A percentile compares a stretch with the other conserved stretches of the same genome.
Evolutionary conservation across 495 filamentous ascomycete species (phyloP).

Genomic region (Lophiotrema nucula): DNA sequence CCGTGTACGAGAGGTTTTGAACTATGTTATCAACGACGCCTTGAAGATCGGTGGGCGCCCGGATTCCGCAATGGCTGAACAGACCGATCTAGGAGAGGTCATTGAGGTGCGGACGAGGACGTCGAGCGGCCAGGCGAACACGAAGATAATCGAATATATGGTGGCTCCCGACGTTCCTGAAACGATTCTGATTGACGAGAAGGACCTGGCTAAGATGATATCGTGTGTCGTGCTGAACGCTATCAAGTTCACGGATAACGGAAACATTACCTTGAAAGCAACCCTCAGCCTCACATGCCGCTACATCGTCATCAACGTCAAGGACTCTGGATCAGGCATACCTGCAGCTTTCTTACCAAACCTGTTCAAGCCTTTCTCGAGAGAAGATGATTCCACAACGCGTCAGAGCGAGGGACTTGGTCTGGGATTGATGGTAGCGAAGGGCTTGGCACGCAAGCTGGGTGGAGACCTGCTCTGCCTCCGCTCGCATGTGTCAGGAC

Average conservation of each 20-base stretch:
- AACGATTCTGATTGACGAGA: conserved; percentile 66
- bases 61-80: conserved; percentile 62
- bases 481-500: conserved; percentile 65
- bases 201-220: conserved; percentile 70
- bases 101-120: conserved; percentile 63
- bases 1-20: conserved; percentile 64
- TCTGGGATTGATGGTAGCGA: conserved; percentile 72
- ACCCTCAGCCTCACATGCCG: conserved; percentile 51
- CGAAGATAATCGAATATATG: conserved; percentile 65
- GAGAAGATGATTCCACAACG: conserved; percentile 71
- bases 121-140: conserved; percentile 57
- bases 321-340: conserved; percentile 73
- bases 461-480: conserved; percentile 71
- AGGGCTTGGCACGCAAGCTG: conserved; percentile 71
- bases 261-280: conserved; percentile 61
- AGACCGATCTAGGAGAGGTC: conserved; percentile 62
- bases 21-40: conserved; percentile 67
- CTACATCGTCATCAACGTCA: conserved; percentile 61
- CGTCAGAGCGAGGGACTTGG: conserved; percentile 71
- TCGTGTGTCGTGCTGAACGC: conserved; percentile 76
- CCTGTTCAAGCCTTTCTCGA: conserved; percentile 73
- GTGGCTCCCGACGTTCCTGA: conserved; percentile 66
- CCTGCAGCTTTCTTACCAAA: conserved; percentile 65
- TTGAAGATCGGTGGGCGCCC: conserved; percentile 70
- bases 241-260: conserved; percentile 74